Base-by-base conservation (phyloP, 179 eudicot species). In the Silene noctiflora region DNA sequence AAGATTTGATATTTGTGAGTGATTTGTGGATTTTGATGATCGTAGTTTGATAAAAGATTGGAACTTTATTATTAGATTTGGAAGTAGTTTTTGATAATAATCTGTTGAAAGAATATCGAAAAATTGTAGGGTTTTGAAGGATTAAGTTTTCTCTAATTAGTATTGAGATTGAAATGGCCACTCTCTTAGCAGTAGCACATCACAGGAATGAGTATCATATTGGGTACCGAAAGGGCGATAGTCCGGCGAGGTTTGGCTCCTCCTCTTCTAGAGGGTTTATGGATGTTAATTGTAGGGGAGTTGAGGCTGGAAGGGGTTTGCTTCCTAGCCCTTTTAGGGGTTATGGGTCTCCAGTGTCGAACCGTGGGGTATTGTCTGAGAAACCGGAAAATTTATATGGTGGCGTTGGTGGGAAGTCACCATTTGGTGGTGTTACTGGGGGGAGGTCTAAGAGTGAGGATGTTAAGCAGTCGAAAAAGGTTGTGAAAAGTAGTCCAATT, bases 271-370 rank as follows among this genome's bases (percentile, higher is more conserved):
- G 79, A 58, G 84, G 83, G 27, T 88, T 89, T 70, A 81, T 86
- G 24, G 93, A 82, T 13, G 75, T 95, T 19, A 93, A 82, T 81
- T 93, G 95, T 75, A 81, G 90, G 73, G 69, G 84, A 10, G 88
- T 88, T 72, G 88, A 93, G 25, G 84, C 92, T 10, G 91, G 91
- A 3, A 76, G 73, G 6, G 91, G 89, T 1, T 77, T 89, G 53
- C 84, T 86, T 20, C 91, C 90, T 53, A 82, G 79, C 74, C 96
- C 97, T 33, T 64, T 77, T 16, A 83, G 80, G 77, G 71, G 63
- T 58, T 67, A 31, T 39, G 82, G 73, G 20, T 22, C 81, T 63
- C 86, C 94, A 29, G 74, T 85, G 39, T 77, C 76, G 64, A 84
- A 80, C 66, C 86, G 78, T n/a, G 83, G 81, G 17, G n/a, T 67